These are phyloP conservation scores for Aspergillus funiculosus DNA, from an alignment of 495 filamentous ascomycete species.

Conservation along the genomic window DNA sequence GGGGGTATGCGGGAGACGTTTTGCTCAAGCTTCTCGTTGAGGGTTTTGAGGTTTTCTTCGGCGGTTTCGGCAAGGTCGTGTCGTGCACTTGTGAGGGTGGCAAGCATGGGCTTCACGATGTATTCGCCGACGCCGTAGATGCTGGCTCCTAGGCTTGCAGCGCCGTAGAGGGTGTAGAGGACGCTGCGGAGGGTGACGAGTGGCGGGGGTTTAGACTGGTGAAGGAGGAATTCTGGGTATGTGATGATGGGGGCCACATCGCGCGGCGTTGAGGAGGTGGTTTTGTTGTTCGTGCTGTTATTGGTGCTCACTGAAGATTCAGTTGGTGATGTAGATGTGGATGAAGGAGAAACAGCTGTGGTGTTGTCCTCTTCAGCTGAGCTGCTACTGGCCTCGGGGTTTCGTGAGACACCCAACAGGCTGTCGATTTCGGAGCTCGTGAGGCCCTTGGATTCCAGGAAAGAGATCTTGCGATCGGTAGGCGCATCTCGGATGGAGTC, in stretches of 20 bases:
- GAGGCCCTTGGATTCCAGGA: slow-evolving; percentile 76
- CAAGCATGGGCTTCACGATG: slow-evolving; percentile 77
- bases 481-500: slow-evolving; percentile 65
- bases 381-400: slow-evolving; percentile 27
- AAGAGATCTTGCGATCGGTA: slow-evolving; percentile 66
- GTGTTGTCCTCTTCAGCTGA: slow-evolving; percentile 19
- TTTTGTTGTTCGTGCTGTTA: slow-evolving; percentile 10
- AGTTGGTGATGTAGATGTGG: slow-evolving; percentile 13
- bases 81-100: slow-evolving; percentile 67
- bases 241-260: slow-evolving; percentile 86
- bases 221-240: slow-evolving; percentile 86
- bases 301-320: slow-evolving; percentile 7
- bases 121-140: slow-evolving; percentile 80
- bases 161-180: slow-evolving; percentile 71
- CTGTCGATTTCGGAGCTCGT: slow-evolving; percentile 59
- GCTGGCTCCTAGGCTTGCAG: slow-evolving; percentile 60
- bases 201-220: slow-evolving; percentile 61
- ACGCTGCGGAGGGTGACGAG: slow-evolving; percentile 71
- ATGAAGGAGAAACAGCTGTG: slow-evolving; percentile 16
- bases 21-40: slow-evolving; percentile 69
- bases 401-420: slow-evolving; percentile 50
- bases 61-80: slow-evolving; percentile 69
- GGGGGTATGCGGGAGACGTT: slow-evolving; percentile 60
- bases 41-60: slow-evolving; percentile 53
- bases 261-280: slow-evolving; percentile 17